Conservation (phyloP, 176 grass and related monocot species). For the Themeda triandra region DNA sequence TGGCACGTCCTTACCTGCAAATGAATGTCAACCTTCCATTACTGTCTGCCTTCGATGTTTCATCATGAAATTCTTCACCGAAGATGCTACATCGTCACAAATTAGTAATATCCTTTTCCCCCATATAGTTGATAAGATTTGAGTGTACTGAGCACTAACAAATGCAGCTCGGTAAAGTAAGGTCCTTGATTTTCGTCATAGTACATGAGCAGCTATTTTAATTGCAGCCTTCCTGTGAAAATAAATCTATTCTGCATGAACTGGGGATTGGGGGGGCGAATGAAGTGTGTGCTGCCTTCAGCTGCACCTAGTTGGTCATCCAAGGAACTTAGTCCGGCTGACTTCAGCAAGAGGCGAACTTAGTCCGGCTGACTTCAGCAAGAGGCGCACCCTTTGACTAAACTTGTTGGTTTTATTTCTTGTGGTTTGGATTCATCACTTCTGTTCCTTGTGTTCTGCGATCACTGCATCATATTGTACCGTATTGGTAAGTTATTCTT, state of each 20-base stretch:
- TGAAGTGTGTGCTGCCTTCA: conserved; percentile 16
- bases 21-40: conserved; percentile 31
- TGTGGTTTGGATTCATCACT: not conserved
- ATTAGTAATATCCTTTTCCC: conserved; percentile 42
- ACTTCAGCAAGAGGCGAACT: conserved; percentile 20
- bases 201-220: not conserved
- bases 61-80: conserved; percentile 18
- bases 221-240: not conserved
- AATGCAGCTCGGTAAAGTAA: conserved; percentile 24
- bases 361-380: not conserved
- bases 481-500: not conserved
- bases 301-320: conserved; percentile 19
- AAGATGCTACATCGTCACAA: conserved; percentile 38
- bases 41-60: conserved; percentile 31
- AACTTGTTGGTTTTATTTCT: not conserved
- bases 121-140: conserved; percentile 26
- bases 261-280: not conserved
- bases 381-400: not conserved
- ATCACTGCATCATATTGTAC: not conserved
- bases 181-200: conserved; percentile 7
- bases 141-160: conserved; percentile 16
- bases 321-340: not conserved
- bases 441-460: not conserved
- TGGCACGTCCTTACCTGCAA: conserved; percentile 35
- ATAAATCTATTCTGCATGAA: conserved; percentile 3